Conservation (phyloP, 2,329 filamentous ascomycete species). For the Thelonectria rubi region DNA sequence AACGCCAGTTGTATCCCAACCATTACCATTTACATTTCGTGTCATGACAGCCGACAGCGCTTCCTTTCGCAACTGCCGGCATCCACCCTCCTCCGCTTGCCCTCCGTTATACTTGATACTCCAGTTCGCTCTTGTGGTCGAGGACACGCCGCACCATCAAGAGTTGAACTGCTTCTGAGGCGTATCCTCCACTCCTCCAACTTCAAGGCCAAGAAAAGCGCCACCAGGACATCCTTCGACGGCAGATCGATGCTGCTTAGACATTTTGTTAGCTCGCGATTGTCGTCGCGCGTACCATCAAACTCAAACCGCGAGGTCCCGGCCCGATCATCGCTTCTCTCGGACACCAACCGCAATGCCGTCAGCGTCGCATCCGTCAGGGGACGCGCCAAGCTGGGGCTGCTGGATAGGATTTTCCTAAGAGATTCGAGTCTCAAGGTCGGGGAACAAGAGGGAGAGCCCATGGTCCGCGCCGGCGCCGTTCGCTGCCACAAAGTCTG, state of each 20-base stretch:
- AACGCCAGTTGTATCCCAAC: slow-evolving; percentile 26
- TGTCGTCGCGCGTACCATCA: slow-evolving; percentile 50
- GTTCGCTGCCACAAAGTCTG: slow-evolving; percentile 60
- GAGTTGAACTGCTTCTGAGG: slow-evolving; percentile 32
- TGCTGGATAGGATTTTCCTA: slow-evolving; percentile 75
- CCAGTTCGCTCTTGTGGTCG: slow-evolving; percentile 38
- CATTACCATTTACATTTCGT: slow-evolving; percentile 28
- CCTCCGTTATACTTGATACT: slow-evolving; percentile 37
- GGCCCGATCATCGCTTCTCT: slow-evolving; percentile 60
- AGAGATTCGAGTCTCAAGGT: slow-evolving; percentile 69
- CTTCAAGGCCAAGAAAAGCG: slow-evolving; percentile 57
- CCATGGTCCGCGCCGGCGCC: slow-evolving; percentile 63
- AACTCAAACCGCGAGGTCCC: slow-evolving; percentile 47
- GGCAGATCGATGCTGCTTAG: slow-evolving; percentile 52
- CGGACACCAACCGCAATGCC: slow-evolving; percentile 76
- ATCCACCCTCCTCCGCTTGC: slow-evolving; percentile 33
- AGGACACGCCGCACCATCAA: slow-evolving; percentile 40
- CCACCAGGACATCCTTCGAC: slow-evolving; percentile 58
- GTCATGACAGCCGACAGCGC: slow-evolving; percentile 36
- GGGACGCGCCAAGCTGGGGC: slow-evolving; percentile 78
- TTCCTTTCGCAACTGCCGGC: slow-evolving; percentile 26
- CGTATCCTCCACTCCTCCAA: slow-evolving; percentile 53
- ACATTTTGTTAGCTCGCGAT: slow-evolving; percentile 49
- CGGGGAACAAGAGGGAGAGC: slow-evolving; percentile 61
- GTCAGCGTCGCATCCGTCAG: slow-evolving; percentile 77